Evolutionary conservation across 768 basidiomycete species (phyloP).

Genomic region (Phaeolepiota aurea): DNA sequence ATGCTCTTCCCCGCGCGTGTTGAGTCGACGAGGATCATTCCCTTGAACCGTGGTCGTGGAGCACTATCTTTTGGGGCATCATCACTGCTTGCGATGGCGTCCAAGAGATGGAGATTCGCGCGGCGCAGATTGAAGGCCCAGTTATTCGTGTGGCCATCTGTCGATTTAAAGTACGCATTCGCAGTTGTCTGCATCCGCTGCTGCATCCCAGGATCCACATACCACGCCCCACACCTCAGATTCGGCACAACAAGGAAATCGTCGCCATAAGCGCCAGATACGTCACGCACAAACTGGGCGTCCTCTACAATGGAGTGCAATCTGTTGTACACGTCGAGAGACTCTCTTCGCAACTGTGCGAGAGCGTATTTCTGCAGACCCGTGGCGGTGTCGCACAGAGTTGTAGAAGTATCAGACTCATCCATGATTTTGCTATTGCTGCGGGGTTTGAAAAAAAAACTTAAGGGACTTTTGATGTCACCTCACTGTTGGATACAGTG

Average conservation of each 20-base stretch:
- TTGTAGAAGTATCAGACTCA: too few species aligned
- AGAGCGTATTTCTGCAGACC: too few species aligned
- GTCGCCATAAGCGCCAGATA: constrained; percentile 26
- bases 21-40: constrained; percentile 73
- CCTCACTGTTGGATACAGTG: too few species aligned
- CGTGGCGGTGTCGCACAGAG: too few species aligned
- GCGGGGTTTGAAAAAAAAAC: too few species aligned
- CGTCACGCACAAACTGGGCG: constrained; percentile 52
- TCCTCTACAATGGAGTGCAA: constrained; percentile 83
- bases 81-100: constrained; percentile 37
- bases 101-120: constrained; percentile 74
- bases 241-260: constrained; percentile 49
- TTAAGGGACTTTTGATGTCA: too few species aligned
- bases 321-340: constrained; percentile 77
- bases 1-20: constrained; percentile 90
- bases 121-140: constrained; percentile 83
- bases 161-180: constrained; percentile 86
- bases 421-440: too few species aligned
- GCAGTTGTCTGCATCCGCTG: constrained; percentile 27
- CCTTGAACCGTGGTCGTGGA: too few species aligned
- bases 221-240: constrained; percentile 92
- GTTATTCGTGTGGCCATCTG: constrained; percentile 78
- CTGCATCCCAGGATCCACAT: constrained; percentile 66
- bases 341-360: not conserved
- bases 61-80: too few species aligned